phyloP scores from a whole-genome alignment of 1,284 basidiomycete species.

The Austroboletus sp. region DNA sequence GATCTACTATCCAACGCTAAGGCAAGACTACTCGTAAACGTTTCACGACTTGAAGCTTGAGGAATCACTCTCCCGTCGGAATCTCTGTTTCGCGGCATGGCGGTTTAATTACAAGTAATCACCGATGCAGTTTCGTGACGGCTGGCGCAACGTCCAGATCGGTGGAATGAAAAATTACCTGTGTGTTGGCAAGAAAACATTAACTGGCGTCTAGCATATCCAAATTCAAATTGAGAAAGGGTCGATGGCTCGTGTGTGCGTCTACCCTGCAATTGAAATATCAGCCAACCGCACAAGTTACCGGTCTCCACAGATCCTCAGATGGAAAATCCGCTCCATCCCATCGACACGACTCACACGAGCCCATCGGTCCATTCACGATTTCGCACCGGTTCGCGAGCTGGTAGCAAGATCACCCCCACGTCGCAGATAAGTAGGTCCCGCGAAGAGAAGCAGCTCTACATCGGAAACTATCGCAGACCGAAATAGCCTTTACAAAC shows the following conservation, averaged over 20 bases:
- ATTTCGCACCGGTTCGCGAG: constrained; percentile 12
- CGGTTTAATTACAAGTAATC: constrained; percentile 12
- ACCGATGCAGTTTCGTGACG: constrained; percentile 21
- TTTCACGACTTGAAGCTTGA: constrained; percentile 37
- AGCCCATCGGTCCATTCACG: background rate
- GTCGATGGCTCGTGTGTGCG: constrained; percentile 16
- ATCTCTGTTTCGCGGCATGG: constrained; percentile 8
- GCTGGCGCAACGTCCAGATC: background rate
- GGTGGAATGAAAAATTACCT: too few relatives aligned
- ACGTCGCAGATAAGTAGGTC: constrained; percentile 20
- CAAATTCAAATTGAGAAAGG: constrained; percentile 11
- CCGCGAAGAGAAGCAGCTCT: constrained; percentile 1
- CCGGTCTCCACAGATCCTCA: background rate
- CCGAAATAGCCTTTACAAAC: constrained; percentile 15
- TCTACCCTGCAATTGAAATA: background rate
- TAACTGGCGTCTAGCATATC: background rate
- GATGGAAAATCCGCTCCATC: constrained; percentile 15
- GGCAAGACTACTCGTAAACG: background rate
- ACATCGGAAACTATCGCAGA: constrained; percentile 17
- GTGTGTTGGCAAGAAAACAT: too few relatives aligned
- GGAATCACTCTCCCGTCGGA: too few relatives aligned
- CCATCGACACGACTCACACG: constrained; percentile 1
- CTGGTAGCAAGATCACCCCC: constrained; percentile 14
- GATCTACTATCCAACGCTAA: background rate
- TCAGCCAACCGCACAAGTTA: background rate